Base-by-base conservation (phyloP, 2,329 filamentous ascomycete genomes). In the Fusarium decemcellulare region DNA sequence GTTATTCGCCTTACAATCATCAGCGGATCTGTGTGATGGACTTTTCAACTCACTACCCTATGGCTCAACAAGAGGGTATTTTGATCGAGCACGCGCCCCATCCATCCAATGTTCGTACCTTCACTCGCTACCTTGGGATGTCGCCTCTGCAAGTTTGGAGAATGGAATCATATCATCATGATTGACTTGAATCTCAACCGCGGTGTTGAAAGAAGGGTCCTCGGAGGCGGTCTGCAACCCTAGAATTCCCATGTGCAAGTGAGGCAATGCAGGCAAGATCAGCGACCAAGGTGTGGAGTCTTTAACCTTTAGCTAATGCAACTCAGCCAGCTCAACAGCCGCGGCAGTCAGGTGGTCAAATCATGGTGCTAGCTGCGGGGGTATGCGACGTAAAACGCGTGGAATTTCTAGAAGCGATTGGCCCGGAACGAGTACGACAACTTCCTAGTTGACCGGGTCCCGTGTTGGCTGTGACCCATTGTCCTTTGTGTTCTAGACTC, bases 351-450 rank as follows among this genome's bases (percentile, higher is more conserved):
- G 14, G 27, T 32, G 39, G 40, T 18, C 40, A 43, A 23, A 43
- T 43, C 10, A 43, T 43, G 7, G 51, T 43, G 27, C 27, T 54
- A n/a, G 39, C 39, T 44, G 52, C 40, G 52, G 52, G 52, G 52
- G 52, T 43, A 55, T 44, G 52, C 39, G 44, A 55, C 52, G 30
- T 55, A 16, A 55, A 55, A 43, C 52, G 52, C 39, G 6, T 23
- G 27, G 44, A 43, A 34, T 43, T 30, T 6, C 32, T 27, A 16
- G 29, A 44, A 34, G 30, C 29, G 52, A 55, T 55, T 55, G 52
- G 52, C 16, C 11, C 52, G 39, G 39, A 55, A 27, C 29, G 10
- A 11, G 32, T 55, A 55, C 52, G 39, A 55, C 27, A 34, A 55
- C 36, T 3, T 52, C 1, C 15, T 2, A 40, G n/a, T 8, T 23